Conservation (phyloP, 176 grass and related monocot genomes). For the Lolium perenne region DNA sequence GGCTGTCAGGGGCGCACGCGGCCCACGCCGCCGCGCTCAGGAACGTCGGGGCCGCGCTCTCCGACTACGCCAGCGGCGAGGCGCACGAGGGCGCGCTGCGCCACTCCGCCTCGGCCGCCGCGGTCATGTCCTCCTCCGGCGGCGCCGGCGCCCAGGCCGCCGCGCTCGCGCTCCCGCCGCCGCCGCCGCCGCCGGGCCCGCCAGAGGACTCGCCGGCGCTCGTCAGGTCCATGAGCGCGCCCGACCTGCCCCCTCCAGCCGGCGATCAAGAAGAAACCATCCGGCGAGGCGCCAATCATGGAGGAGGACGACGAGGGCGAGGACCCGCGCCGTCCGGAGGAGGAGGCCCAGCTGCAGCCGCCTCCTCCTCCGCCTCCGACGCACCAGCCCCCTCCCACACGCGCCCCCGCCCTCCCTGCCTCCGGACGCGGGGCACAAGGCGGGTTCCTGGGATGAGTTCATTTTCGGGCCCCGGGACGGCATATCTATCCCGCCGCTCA, state of each 20-base stretch:
- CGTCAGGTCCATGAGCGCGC: conserved; percentile 56
- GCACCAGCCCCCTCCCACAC: conserved; percentile 29
- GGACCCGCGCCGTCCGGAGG: neutral
- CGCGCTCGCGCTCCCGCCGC: conserved; percentile 34
- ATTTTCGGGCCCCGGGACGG: conserved; percentile 45
- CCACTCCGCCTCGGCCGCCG: conserved; percentile 3
- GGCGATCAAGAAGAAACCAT: conserved; percentile 40
- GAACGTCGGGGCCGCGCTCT: conserved; percentile 73
- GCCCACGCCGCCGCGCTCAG: conserved; percentile 63
- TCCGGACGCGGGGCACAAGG: conserved; percentile 4
- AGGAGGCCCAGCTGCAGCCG: conserved; percentile 26
- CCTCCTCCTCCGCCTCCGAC: conserved; percentile 19
- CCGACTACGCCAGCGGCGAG: conserved; percentile 62
- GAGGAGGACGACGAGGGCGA: conserved; percentile 47
- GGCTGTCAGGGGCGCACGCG: conserved; percentile 65
- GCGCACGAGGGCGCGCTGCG: conserved; percentile 2
- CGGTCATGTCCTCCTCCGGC: neutral
- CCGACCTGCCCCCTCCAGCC: conserved; percentile 45
- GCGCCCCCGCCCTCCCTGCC: conserved; percentile 42
- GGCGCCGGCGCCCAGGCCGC: conserved; percentile 29
- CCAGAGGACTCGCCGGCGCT: conserved; percentile 37
- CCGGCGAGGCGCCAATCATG: conserved; percentile 50
- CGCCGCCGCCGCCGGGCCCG: conserved; percentile 36
- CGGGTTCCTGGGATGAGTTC: conserved; percentile 6
- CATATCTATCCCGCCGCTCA: conserved; percentile 40